Evolutionary conservation across 768 basidiomycete species (phyloP).

Genomic region (Austroboletus festivus): DNA sequence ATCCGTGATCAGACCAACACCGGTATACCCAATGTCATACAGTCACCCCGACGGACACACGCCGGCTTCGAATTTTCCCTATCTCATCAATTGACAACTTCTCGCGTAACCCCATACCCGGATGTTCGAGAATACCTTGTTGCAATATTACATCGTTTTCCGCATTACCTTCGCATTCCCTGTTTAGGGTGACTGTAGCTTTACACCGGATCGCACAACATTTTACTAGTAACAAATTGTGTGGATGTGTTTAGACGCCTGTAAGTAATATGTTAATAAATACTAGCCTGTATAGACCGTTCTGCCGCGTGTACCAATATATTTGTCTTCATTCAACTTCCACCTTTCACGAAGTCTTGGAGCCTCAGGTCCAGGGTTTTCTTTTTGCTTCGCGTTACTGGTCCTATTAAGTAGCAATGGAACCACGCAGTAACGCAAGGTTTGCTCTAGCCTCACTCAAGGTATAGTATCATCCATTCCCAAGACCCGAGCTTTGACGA

Average conservation of each 20-base stretch:
- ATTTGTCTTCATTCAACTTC: not conserved
- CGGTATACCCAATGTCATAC: slow-evolving; percentile 28
- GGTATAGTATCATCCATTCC: slow-evolving; percentile 15
- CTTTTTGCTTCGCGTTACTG: not conserved
- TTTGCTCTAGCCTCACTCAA: slow-evolving; percentile 22
- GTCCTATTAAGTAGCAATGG: slow-evolving; percentile 15
- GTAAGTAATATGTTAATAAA: not conserved
- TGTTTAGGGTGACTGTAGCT: slow-evolving; percentile 16
- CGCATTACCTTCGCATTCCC: slow-evolving; percentile 3
- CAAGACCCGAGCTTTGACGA: not conserved
- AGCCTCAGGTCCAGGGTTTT: not conserved
- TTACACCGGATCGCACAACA: not conserved
- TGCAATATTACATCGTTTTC: slow-evolving; percentile 10
- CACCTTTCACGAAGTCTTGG: too few relatives aligned
- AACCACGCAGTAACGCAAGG: slow-evolving; percentile 16
- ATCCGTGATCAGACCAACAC: slow-evolving; percentile 27
- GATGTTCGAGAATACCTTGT: not conserved
- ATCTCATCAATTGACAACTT: not conserved
- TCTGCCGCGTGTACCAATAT: not conserved
- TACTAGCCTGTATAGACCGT: slow-evolving; percentile 1
- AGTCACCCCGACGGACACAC: slow-evolving; percentile 11
- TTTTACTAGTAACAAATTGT: too few relatives aligned
- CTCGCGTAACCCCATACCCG: not conserved
- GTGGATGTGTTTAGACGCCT: not conserved
- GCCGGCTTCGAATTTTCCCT: slow-evolving; percentile 1